Evolutionary conservation across 2,329 filamentous ascomycete genomes (phyloP), one percentile per base, ranked within the genome.

Genomic region (Fusarium odoratissimum): DNA sequence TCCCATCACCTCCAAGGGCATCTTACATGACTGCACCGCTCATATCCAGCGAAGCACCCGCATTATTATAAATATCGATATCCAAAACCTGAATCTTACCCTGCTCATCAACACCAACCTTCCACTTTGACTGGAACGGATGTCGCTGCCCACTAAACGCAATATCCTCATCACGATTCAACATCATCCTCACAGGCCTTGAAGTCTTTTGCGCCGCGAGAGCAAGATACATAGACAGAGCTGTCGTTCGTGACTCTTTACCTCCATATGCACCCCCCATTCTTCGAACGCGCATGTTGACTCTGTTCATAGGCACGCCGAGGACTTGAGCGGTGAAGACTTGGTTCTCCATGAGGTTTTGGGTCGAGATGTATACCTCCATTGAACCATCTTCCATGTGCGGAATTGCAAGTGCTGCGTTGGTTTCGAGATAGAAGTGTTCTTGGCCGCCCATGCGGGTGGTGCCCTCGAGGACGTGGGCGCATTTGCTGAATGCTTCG

Each of bases 291-390:
- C 57, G 35, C 57, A 60, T 60, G n/a, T 60, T 60, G 0, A 60
- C 57, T 33, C 57, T 40, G 13, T 54, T 60, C 57, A 60, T 60
- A 6, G 57, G 57, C 19, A 60, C 57, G 1, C 57, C 57, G 13
- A 60, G 46, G 3, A 60, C 57, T n/a, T 60, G 57, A 0, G 57
- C 57, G 0, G 46, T 54, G 11, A 60, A 60, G 35, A 60, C 57
- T 19, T 60, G 57, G n/a, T 60, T 60, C 46, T 60, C 57, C 57
- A 60, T 60, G 35, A 60, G 57, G n/a, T 60, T 60, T 0, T 60
- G 57, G 0, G 57, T 60, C 0, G 57, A 60, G 45, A 60, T 60
- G 35, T 54, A 54, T 9, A 60, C 57, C 10, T 60, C 57, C 57
- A 60, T 60, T 19, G 57, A 54, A 0, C 57, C 57, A 1, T 60